Evolutionary conservation across 805 yeast genomes (phyloP).

Genomic region (Myxozyma sirexii): DNA sequence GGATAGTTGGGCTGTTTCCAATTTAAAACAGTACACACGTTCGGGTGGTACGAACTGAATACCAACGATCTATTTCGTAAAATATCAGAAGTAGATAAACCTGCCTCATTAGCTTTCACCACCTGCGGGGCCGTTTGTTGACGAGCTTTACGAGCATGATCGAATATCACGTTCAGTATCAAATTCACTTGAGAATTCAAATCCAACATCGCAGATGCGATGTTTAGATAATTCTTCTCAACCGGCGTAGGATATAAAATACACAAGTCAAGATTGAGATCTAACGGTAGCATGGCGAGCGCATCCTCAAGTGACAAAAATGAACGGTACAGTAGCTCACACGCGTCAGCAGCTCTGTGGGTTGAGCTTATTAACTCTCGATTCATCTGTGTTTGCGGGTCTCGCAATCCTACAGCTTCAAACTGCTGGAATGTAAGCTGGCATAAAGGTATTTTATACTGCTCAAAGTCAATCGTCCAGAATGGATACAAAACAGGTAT

Average conservation of each 20-base stretch:
- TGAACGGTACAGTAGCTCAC: slow-evolving; percentile 40
- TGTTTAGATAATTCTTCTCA: slow-evolving; percentile 41
- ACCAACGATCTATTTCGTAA: slow-evolving; percentile 53
- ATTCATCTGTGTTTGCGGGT: neutral
- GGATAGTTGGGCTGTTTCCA: slow-evolving; percentile 99
- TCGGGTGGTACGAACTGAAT: slow-evolving; percentile 82
- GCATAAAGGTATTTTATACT: slow-evolving; percentile 61
- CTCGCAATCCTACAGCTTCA: slow-evolving; percentile 13
- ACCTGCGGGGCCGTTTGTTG: slow-evolving; percentile 35
- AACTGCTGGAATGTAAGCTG: slow-evolving; percentile 51
- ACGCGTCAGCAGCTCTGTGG: slow-evolving; percentile 32
- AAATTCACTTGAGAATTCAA: slow-evolving; percentile 77
- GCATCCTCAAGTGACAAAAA: slow-evolving; percentile 65
- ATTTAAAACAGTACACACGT: slow-evolving; percentile 88
- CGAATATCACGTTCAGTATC: slow-evolving; percentile 70
- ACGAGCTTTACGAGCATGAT: slow-evolving; percentile 60
- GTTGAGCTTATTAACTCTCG: slow-evolving; percentile 1
- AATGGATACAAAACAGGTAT: slow-evolving; percentile 80
- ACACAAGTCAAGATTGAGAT: slow-evolving; percentile 71
- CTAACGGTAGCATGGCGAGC: slow-evolving; percentile 56
- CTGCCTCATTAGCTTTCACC: slow-evolving; percentile 35
- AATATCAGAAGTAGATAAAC: slow-evolving; percentile 3
- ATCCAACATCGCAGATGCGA: slow-evolving; percentile 43
- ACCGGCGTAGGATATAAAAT: slow-evolving; percentile 71
- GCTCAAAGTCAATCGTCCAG: slow-evolving; percentile 36